These are phyloP conservation scores for Neurospora africana DNA, from an alignment of 495 filamentous ascomycete genomes.

Conservation along the genomic window DNA sequence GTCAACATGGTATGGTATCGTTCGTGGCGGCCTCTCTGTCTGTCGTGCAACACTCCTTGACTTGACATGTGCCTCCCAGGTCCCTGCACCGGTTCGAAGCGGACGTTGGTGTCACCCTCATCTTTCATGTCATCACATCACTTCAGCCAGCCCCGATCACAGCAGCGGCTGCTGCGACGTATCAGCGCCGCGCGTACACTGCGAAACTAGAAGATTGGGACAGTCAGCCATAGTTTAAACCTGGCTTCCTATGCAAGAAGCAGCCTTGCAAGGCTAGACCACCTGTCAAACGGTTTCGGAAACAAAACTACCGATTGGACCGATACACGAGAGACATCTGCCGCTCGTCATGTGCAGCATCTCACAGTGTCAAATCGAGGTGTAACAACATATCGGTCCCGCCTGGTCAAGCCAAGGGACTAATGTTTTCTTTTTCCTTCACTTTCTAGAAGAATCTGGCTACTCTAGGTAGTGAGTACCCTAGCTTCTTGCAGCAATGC, in stretches of 20 bases:
- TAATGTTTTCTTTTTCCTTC: background rate
- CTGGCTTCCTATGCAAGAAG: background rate
- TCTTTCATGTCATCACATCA: background rate
- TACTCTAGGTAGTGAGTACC: no score
- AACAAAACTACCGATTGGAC: background rate
- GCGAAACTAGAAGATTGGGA: background rate
- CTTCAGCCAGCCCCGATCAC: background rate
- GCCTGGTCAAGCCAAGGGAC: no score
- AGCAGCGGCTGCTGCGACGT: background rate
- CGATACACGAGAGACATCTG: background rate
- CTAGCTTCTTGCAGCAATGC: no score
- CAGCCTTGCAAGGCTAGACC: background rate
- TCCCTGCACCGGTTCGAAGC: background rate
- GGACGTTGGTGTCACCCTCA: background rate
- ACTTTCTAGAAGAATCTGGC: background rate
- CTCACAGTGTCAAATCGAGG: background rate
- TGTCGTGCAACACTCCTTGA: background rate
- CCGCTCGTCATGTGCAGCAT: background rate
- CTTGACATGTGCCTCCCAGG: background rate
- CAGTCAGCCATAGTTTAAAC: background rate
- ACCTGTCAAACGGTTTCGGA: background rate
- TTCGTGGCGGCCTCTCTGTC: background rate
- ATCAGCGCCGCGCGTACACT: background rate
- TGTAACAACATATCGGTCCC: background rate
- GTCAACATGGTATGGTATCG: background rate